A percentile compares a stretch with the other conserved stretches of the same genome.
phyloP scores from a whole-genome alignment of 2,329 filamentous ascomycete species.

The Fusarium musae region DNA sequence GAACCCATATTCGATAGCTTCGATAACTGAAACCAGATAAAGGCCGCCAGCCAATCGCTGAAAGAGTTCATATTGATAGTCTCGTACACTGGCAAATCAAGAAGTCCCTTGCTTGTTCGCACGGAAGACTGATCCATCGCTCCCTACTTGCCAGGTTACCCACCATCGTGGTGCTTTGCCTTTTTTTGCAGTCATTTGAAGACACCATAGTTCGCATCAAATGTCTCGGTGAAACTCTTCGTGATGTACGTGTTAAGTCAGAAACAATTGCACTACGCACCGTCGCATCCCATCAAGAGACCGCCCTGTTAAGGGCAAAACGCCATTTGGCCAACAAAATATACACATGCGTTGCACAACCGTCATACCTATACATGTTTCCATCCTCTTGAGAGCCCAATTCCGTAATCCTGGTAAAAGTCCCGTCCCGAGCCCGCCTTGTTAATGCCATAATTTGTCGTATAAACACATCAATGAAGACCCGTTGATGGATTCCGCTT shows the following conservation, averaged over 20 bases:
- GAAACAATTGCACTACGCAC: conserved; percentile 24
- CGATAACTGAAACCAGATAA: not conserved
- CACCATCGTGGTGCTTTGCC: not conserved
- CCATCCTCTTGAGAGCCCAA: conserved; percentile 33
- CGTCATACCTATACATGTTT: conserved; percentile 30
- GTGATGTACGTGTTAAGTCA: not conserved
- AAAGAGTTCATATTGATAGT: not conserved
- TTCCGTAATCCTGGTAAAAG: conserved; percentile 7
- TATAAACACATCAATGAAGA: conserved; percentile 17
- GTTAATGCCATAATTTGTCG: conserved; percentile 15
- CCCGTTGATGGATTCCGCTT: not conserved
- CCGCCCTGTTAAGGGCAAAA: conserved; percentile 25
- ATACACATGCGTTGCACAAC: conserved; percentile 16
- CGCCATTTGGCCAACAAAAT: not conserved
- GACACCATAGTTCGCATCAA: conserved; percentile 1
- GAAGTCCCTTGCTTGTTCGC: not conserved
- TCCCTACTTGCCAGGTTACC: conserved; percentile 5
- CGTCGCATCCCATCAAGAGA: conserved; percentile 11
- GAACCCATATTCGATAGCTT: conserved; percentile 9
- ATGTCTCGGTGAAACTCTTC: conserved; percentile 6
- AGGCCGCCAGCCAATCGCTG: not conserved
- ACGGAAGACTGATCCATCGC: not conserved
- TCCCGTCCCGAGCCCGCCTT: conserved; percentile 9
- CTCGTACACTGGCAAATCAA: not conserved
- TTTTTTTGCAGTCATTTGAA: not conserved